Conservation (phyloP, 495 filamentous ascomycete genomes). For the Podospora conica region DNA sequence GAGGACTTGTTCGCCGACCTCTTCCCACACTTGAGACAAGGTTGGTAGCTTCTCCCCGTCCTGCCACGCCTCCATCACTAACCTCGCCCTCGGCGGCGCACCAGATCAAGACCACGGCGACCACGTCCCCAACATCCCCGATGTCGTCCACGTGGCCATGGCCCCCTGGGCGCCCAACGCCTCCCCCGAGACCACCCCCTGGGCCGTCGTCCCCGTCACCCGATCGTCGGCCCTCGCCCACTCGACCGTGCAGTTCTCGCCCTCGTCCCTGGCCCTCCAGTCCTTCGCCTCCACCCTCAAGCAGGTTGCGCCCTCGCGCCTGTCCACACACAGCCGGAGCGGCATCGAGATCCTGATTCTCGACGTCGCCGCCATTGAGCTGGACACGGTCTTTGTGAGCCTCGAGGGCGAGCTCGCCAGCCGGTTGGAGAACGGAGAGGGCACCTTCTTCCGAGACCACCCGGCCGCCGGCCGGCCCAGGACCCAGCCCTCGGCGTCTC, state of each 20-base stretch:
- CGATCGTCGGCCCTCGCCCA: conserved; percentile 54
- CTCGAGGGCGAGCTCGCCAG: conserved; percentile 68
- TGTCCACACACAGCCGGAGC: conserved; percentile 52
- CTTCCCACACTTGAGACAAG: conserved; percentile 52
- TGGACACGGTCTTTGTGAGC: conserved; percentile 80
- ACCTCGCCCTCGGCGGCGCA: conserved; percentile 11
- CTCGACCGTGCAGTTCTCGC: conserved; percentile 78
- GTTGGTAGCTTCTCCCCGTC: conserved; percentile 11
- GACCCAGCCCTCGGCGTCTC: conserved; percentile 21
- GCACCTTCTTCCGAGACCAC: conserved; percentile 49
- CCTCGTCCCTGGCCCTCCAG: conserved; percentile 69
- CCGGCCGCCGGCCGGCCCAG: conserved; percentile 26
- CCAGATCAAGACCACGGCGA: conserved; percentile 23
- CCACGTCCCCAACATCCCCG: conserved; percentile 23
- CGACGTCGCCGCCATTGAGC: conserved; percentile 69
- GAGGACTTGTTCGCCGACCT: conserved; percentile 79
- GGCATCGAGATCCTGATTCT: conserved; percentile 74
- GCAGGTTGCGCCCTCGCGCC: conserved; percentile 54
- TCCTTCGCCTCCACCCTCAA: conserved; percentile 61
- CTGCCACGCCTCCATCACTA: conserved; percentile 13
- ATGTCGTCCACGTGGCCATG: conserved; percentile 63
- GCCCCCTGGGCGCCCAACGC: conserved; percentile 69
- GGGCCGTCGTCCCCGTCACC: conserved; percentile 80
- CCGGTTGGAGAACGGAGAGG: conserved; percentile 51
- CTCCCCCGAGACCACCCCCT: conserved; percentile 57